Evolutionary conservation across 2,329 filamentous ascomycete species (phyloP), one percentile per base, ranked within the genome.

Genomic region (Purpureocillium takamizusanense): DNA sequence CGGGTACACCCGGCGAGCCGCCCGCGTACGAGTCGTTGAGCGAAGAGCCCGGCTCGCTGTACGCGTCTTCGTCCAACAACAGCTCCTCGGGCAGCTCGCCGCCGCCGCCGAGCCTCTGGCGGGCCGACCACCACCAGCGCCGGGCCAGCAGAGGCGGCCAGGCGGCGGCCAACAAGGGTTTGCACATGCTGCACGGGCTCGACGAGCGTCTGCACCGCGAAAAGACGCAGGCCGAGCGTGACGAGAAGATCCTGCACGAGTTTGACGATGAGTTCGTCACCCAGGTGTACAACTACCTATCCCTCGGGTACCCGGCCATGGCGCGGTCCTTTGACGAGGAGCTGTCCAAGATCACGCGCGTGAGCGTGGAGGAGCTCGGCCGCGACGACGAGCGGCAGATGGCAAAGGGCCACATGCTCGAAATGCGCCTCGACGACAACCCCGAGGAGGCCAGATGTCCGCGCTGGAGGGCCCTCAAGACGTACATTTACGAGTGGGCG

Each of bases 231-330:
- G 67, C 63, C 13, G 71, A 76, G 48, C 60, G 61, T 2, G 65
- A 75, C 45, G 70, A 73, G 37, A 69, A 70, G 50, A 74, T 79
- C 42, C 55, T 63, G 4, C 60, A 62, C 37, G 88, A 95, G 59
- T 94, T 92, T 52, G 71, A 81, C 43, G 86, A 95, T 56, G 70
- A 70, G 4, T 95, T 95, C 56, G 78, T 95, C 40, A 95, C 89
- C 0, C 90, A 97, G 60, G 89, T 97, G 7, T 97, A 94, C 71
- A 95, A 97, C 60, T 97, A 97, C 60, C 72, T 97, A 13, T 94
- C 87, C 0, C 73, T 97, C 5, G 90, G 90, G 5, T 95, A 95
- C 58, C 89, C 90, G 3, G 81, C 86, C 27, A 78, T 88, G 52
- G 90, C 89, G 10, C 78, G 83, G 16, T 74, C 77, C 29, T 97